Evolutionary conservation across 805 yeast genomes (phyloP).

Genomic region (Candida maesae): DNA sequence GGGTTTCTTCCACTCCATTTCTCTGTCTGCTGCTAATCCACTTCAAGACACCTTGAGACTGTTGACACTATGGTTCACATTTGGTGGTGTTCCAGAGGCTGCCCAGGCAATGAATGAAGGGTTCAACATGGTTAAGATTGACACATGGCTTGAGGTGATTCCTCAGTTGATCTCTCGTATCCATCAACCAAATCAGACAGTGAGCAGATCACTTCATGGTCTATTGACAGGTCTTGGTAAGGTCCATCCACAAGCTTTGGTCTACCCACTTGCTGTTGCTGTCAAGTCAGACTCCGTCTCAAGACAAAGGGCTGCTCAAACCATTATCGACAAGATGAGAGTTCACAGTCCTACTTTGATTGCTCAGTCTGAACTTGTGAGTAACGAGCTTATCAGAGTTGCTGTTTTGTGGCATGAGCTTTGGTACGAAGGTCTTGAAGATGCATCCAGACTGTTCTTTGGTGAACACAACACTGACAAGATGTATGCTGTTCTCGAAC

Average conservation of each 20-base stretch:
- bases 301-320: constrained; percentile 86
- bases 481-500: constrained; percentile 89
- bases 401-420: constrained; percentile 97
- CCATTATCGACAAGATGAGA: constrained; percentile 89
- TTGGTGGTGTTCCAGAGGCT: constrained; percentile 91
- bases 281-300: constrained; percentile 88
- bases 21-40: constrained; percentile 81
- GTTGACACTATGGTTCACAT: constrained; percentile 91
- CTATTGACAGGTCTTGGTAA: constrained; percentile 84
- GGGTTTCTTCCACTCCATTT: constrained; percentile 93
- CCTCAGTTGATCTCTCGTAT: constrained; percentile 96
- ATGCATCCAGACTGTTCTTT: constrained; percentile 89
- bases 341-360: constrained; percentile 81
- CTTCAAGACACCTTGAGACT: constrained; percentile 89
- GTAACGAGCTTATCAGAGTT: constrained; percentile 87
- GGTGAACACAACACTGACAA: constrained; percentile 93
- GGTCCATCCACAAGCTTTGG: constrained; percentile 95
- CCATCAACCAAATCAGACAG: constrained; percentile 88
- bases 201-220: constrained; percentile 74
- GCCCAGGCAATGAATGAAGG: constrained; percentile 90
- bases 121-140: constrained; percentile 80
- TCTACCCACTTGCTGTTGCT: constrained; percentile 93
- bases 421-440: constrained; percentile 97
- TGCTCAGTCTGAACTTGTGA: constrained; percentile 91
- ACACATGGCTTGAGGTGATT: constrained; percentile 91